Evolutionary conservation across 2,329 filamentous ascomycete genomes (phyloP).

Genomic region (Penicillium sp.): DNA sequence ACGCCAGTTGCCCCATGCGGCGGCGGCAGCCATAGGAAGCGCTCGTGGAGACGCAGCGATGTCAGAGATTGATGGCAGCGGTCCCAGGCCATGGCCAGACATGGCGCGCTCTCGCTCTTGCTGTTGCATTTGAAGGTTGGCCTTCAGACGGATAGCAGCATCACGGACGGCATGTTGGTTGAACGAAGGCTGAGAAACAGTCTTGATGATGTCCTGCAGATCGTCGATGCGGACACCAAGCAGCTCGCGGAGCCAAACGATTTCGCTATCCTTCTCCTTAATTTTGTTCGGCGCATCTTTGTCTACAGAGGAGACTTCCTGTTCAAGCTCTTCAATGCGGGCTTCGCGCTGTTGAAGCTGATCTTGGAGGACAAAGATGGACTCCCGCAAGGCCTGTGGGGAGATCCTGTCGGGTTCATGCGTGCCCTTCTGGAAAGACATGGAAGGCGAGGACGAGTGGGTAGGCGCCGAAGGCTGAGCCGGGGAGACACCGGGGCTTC

Average conservation of each 20-base stretch:
- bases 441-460: constrained; percentile 45
- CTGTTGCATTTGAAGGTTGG: constrained; percentile 96
- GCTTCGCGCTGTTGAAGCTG: constrained; percentile 91
- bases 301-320: constrained; percentile 61
- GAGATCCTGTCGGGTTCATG: constrained; percentile 78
- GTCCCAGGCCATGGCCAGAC: constrained; percentile 62
- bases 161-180: constrained; percentile 77
- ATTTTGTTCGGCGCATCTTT: constrained; percentile 75
- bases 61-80: constrained; percentile 68
- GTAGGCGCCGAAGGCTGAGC: constrained; percentile 32
- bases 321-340: constrained; percentile 80
- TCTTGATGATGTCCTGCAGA: constrained; percentile 81
- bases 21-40: constrained; percentile 76
- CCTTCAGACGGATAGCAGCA: constrained; percentile 84
- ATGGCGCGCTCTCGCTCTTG: constrained; percentile 85
- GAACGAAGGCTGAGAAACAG: constrained; percentile 67
- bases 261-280: constrained; percentile 87
- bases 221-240: constrained; percentile 86
- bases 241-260: constrained; percentile 88
- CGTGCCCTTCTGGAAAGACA: constrained; percentile 40
- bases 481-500: constrained; percentile 33
- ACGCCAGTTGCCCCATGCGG: constrained; percentile 96
- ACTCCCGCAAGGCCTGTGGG: constrained; percentile 88
- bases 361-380: constrained; percentile 92
- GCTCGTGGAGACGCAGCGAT: constrained; percentile 72